Conservation (phyloP, 129 eudicot genomes). For the Oenanthe sinensis region DNA sequence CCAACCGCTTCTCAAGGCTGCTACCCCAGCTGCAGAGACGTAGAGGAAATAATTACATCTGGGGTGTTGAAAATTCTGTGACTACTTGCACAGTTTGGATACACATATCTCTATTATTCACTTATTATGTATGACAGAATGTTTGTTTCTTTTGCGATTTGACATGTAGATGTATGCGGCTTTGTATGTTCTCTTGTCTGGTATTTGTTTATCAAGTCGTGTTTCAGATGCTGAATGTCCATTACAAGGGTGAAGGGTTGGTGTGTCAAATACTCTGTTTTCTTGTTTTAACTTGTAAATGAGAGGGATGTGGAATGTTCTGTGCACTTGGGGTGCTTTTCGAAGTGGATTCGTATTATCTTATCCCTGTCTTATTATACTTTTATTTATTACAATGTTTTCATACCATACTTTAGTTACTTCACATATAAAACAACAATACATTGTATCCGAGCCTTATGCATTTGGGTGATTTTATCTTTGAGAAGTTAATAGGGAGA, state of each 20-base stretch:
- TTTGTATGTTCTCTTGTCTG: not conserved
- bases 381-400: no score
- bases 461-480: no score
- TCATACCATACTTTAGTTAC: no score
- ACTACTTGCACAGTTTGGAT: slow-evolving; percentile 16
- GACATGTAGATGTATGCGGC: not conserved
- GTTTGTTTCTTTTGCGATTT: not conserved
- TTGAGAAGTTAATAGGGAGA: no score
- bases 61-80: slow-evolving; percentile 14
- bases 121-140: not conserved
- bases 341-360: not conserved
- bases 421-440: no score
- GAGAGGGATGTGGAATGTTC: not conserved
- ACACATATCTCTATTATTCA: not conserved
- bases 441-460: no score
- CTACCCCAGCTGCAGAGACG: slow-evolving; percentile 55
- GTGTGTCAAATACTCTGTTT: not conserved
- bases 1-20: slow-evolving; percentile 65
- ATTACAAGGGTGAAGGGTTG: not conserved
- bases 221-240: not conserved
- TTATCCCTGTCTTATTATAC: no score
- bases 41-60: slow-evolving; percentile 17
- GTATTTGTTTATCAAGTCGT: not conserved
- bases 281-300: not conserved
- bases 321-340: not conserved